These are phyloP conservation scores for Maudiozyma turicensis DNA, from an alignment of 805 yeast genomes.

Conservation along the genomic window DNA sequence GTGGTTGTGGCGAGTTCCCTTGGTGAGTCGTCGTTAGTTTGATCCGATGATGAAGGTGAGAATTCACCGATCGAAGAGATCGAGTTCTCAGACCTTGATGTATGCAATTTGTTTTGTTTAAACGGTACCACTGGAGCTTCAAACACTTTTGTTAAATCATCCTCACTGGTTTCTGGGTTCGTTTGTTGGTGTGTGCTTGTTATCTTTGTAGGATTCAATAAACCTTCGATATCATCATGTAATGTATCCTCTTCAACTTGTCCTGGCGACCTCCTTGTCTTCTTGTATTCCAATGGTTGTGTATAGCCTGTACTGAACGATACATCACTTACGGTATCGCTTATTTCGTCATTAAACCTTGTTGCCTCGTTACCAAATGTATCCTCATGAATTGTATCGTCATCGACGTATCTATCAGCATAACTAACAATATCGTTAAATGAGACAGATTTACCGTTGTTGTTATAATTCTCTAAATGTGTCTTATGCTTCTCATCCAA, in stretches of 20 bases:
- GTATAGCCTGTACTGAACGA: constrained; percentile 25
- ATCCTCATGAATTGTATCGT: constrained; percentile 20
- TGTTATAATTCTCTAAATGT: constrained; percentile 9
- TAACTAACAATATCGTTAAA: constrained; percentile 27
- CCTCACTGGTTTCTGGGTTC: constrained; percentile 1
- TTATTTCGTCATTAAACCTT: constrained; percentile 19
- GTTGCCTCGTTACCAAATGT: constrained; percentile 32
- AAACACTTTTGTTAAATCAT: constrained; percentile 19
- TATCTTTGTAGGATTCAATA: not conserved
- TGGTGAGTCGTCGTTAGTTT: constrained; percentile 33
- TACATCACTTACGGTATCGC: constrained; percentile 27
- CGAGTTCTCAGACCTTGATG: constrained; percentile 28
- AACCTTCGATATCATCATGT: constrained; percentile 5
- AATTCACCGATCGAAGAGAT: constrained; percentile 37
- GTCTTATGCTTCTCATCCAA: not conserved
- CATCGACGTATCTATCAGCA: constrained; percentile 23
- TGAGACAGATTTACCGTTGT: constrained; percentile 25
- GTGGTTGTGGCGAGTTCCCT: not conserved
- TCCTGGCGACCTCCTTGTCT: constrained; percentile 6
- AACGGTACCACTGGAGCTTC: constrained; percentile 26
- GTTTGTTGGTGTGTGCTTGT: not conserved
- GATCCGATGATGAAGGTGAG: constrained; percentile 38
- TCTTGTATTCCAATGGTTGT: constrained; percentile 22
- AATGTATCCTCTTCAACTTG: constrained; percentile 1
- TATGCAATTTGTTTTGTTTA: constrained; percentile 14